Percentiles rank a stretch among this genome's conserved stretches.
phyloP scores from a whole-genome alignment of 306 rosid species.

The Morella rubra region DNA sequence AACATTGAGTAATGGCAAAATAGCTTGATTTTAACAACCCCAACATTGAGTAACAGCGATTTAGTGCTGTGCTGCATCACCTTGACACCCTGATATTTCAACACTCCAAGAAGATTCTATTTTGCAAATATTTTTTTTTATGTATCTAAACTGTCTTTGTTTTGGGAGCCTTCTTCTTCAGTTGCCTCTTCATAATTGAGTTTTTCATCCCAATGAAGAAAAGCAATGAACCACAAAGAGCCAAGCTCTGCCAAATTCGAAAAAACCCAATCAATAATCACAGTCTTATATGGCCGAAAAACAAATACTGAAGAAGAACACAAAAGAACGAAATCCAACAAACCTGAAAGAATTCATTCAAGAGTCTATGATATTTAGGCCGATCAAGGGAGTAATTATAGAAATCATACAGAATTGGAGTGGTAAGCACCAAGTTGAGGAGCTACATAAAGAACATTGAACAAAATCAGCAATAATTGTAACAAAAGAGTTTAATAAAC shows the following conservation, averaged over 20 bases:
- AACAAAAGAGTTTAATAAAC: neutral
- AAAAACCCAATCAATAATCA: constrained; percentile 15
- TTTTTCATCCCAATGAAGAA: constrained; percentile 83
- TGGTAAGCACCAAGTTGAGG: constrained; percentile 48
- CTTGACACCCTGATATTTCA: constrained; percentile 18
- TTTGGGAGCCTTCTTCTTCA: constrained; percentile 72
- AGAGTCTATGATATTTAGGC: constrained; percentile 39
- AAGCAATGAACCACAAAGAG: constrained; percentile 80
- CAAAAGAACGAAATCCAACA: constrained; percentile 24
- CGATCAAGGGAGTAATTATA: constrained; percentile 56
- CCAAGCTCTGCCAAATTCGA: constrained; percentile 45
- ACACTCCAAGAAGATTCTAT: constrained; percentile 18
- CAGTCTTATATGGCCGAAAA: constrained; percentile 6
- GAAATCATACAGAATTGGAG: constrained; percentile 80
- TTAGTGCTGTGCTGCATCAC: constrained; percentile 24
- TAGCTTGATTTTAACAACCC: neutral
- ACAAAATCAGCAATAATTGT: neutral
- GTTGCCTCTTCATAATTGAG: constrained; percentile 59
- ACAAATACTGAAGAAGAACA: constrained; percentile 4
- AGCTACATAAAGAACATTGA: constrained; percentile 40
- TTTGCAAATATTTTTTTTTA: constrained; percentile 10
- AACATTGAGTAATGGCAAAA: neutral
- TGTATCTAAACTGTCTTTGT: constrained; percentile 53
- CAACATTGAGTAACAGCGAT: neutral
- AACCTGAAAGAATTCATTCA: constrained; percentile 77